Percentiles rank a stretch among this genome's conserved stretches.
These are phyloP conservation scores for Aspergillus sp. DNA, from an alignment of 2,329 filamentous ascomycete species.

Conservation along the genomic window DNA sequence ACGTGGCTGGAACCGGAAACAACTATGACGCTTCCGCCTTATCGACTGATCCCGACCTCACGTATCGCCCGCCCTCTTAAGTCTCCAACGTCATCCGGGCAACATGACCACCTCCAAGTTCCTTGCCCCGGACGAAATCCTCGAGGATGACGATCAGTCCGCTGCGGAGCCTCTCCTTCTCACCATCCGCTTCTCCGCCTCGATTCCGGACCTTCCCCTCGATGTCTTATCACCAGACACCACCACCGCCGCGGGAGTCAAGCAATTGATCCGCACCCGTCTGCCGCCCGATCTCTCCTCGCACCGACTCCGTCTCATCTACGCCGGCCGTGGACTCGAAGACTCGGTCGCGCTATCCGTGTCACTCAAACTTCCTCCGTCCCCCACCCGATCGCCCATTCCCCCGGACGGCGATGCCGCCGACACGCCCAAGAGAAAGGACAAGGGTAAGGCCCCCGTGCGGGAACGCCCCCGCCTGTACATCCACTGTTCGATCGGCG, in stretches of 20 bases:
- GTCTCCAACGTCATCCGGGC: background rate
- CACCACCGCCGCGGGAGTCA: slow-evolving; percentile 75
- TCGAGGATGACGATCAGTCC: background rate
- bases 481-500: slow-evolving; percentile 89
- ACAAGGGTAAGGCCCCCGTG: slow-evolving; percentile 68
- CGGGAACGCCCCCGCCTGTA: slow-evolving; percentile 65
- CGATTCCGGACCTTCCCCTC: slow-evolving; percentile 78
- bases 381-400: slow-evolving; percentile 47
- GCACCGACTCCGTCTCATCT: slow-evolving; percentile 81
- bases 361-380: slow-evolving; percentile 64
- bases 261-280: slow-evolving; percentile 73
- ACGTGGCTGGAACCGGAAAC: no score
- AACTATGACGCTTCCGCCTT: background rate
- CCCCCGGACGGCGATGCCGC: slow-evolving; percentile 19
- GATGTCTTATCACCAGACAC: slow-evolving; percentile 66
- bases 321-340: slow-evolving; percentile 80
- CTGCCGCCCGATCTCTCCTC: slow-evolving; percentile 62
- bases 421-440: slow-evolving; percentile 18
- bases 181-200: slow-evolving; percentile 85
- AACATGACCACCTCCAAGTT: slow-evolving; percentile 19
- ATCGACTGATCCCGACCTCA: slow-evolving; percentile 6
- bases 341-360: slow-evolving; percentile 68
- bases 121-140: slow-evolving; percentile 11
- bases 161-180: slow-evolving; percentile 57
- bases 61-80: slow-evolving; percentile 3